A percentile compares a stretch with the other conserved stretches of the same genome.
Evolutionary conservation across 345 rosid species (phyloP).

Genomic region (Luvunga scandens): DNA sequence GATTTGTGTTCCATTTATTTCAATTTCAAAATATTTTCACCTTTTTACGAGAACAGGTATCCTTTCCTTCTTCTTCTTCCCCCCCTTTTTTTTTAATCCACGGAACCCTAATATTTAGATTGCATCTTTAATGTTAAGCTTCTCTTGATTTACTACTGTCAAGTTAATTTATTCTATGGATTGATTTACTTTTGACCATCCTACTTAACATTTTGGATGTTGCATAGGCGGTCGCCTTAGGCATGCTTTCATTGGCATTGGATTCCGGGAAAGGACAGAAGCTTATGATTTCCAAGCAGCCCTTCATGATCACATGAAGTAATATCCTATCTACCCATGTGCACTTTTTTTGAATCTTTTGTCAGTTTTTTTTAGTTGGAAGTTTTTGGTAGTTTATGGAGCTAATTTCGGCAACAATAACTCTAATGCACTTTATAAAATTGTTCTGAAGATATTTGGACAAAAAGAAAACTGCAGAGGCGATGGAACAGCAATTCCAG

Average conservation of each 20-base stretch:
- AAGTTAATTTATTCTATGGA: background rate
- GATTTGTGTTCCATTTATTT: background rate
- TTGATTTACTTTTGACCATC: background rate
- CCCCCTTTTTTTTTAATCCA: too few species aligned
- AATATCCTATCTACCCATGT: slow-evolving; percentile 15
- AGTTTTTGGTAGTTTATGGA: background rate
- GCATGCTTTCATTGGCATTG: slow-evolving; percentile 95
- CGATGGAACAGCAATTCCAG: slow-evolving; percentile 98
- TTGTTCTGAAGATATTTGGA: slow-evolving; percentile 61
- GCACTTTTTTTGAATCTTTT: background rate
- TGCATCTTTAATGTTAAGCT: background rate
- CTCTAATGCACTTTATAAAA: slow-evolving; percentile 6
- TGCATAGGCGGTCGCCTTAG: slow-evolving; percentile 83
- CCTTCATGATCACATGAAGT: slow-evolving; percentile 96
- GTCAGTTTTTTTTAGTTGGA: slow-evolving; percentile 3
- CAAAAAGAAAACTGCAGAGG: slow-evolving; percentile 97
- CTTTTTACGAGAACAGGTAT: background rate
- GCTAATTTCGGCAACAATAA: background rate
- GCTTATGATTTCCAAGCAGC: slow-evolving; percentile 99
- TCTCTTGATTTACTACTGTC: background rate
- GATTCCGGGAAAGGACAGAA: slow-evolving; percentile 96
- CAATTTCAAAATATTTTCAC: background rate
- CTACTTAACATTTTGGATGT: slow-evolving; percentile 19
- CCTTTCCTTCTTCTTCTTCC: background rate
- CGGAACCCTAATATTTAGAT: background rate